Evolutionary conservation across 208 protist genomes (phyloP).

Genomic region (Leishmania major): DNA sequence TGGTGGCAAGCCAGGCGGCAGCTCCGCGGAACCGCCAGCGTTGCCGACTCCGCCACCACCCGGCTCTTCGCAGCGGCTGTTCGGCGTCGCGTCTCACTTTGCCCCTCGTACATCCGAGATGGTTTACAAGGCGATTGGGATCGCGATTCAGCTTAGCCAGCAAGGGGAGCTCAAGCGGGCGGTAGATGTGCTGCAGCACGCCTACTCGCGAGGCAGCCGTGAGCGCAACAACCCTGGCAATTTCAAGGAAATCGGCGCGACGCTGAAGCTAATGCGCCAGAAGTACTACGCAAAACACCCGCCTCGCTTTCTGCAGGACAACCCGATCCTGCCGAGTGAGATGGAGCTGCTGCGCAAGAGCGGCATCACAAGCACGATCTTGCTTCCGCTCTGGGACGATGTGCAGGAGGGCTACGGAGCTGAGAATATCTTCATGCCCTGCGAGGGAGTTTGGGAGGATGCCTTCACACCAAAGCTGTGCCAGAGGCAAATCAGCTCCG

Average conservation of each 20-base stretch:
- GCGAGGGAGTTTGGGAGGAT: conserved; percentile 61
- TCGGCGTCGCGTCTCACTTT: conserved; percentile 34
- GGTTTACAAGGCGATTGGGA: conserved; percentile 70
- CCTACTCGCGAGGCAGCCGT: conserved; percentile 54
- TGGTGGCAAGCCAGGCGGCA: conserved; percentile 3
- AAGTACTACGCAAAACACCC: conserved; percentile 54
- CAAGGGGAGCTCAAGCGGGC: conserved; percentile 79
- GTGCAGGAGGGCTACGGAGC: conserved; percentile 76
- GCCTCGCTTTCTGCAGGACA: conserved; percentile 86
- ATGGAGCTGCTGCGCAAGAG: conserved; percentile 78
- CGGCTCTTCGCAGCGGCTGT: not conserved
- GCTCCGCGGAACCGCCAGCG: not conserved
- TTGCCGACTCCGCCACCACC: not conserved
- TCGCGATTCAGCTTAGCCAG: conserved; percentile 48
- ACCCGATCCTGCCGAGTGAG: conserved; percentile 71
- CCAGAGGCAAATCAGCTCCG: conserved; percentile 23
- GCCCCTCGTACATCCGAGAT: conserved; percentile 52
- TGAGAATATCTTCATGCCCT: conserved; percentile 88
- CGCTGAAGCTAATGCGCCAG: conserved; percentile 62
- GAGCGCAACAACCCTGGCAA: conserved; percentile 72
- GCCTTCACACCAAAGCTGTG: conserved; percentile 47
- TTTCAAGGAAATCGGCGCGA: conserved; percentile 64
- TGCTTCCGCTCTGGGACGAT: conserved; percentile 90
- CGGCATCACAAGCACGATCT: conserved; percentile 66
- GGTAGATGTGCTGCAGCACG: conserved; percentile 82